These are phyloP conservation scores for Baudoinia panamericana DNA, from an alignment of 495 filamentous ascomycete species.

Conservation along the genomic window DNA sequence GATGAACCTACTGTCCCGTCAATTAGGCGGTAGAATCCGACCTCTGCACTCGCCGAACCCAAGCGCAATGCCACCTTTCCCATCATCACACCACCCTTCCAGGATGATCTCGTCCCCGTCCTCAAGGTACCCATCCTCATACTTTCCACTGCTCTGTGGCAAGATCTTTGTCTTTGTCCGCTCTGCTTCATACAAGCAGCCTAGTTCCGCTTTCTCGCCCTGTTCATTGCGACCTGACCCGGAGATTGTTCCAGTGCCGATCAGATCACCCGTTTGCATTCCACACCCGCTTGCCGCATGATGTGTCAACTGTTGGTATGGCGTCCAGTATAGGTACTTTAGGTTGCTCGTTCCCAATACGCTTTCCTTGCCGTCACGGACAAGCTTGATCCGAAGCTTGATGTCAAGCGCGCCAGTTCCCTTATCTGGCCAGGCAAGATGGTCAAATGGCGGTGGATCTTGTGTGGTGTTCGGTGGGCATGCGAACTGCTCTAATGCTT, in stretches of 20 bases:
- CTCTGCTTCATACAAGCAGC: slow-evolving; percentile 23
- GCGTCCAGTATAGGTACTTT: slow-evolving; percentile 22
- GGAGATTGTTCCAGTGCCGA: slow-evolving; percentile 24
- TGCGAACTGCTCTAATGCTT: slow-evolving; percentile 21
- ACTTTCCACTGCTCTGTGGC: slow-evolving; percentile 10
- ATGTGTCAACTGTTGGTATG: slow-evolving; percentile 24
- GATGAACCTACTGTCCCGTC: no score
- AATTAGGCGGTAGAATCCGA: slow-evolving; percentile 15
- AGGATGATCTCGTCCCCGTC: slow-evolving; percentile 23
- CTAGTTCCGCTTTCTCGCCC: slow-evolving; percentile 17
- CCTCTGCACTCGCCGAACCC: slow-evolving; percentile 23
- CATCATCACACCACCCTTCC: slow-evolving; percentile 22
- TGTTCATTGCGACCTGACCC: slow-evolving; percentile 12
- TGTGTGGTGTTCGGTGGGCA: slow-evolving; percentile 18
- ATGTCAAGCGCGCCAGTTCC: slow-evolving; percentile 18
- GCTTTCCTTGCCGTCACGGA: slow-evolving; percentile 13
- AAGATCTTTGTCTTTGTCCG: slow-evolving; percentile 15
- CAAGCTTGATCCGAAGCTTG: slow-evolving; percentile 15
- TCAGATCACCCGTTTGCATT: slow-evolving; percentile 21
- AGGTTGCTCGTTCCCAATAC: slow-evolving; percentile 20
- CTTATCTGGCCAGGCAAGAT: slow-evolving; percentile 16
- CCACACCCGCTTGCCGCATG: slow-evolving; percentile 21
- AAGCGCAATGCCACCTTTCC: slow-evolving; percentile 7
- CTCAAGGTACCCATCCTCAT: slow-evolving; percentile 20
- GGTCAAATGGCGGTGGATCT: slow-evolving; percentile 16